Base-by-base conservation (phyloP, 495 filamentous ascomycete species). In the Pyrenula aspistea region DNA sequence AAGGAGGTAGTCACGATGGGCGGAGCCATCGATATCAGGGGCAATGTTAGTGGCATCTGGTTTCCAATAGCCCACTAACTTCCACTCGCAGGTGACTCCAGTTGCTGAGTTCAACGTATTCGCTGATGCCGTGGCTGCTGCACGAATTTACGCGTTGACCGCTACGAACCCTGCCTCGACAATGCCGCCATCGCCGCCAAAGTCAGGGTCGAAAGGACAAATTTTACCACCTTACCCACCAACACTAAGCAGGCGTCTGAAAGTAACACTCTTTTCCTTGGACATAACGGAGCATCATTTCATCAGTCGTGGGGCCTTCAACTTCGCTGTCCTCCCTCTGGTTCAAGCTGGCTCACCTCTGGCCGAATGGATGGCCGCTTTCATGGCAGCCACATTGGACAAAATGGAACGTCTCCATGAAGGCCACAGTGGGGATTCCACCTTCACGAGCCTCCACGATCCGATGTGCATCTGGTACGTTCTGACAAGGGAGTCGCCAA, bases 1-100 rank as follows among this genome's bases (percentile, higher is more conserved):
- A 95, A 94, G 66, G 87, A 95, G 65, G 82, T 99, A 1, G 83
- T 96, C 20, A 85, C 95, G n/a, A 99, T 99, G 93, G 93, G 92
- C 31, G 94, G 93, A 56, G 82, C 87, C n/a, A 79, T 97, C 50
- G 75, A 84, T 48, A 64, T 81, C 19, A 77, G 81, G 24, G 93
- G 93, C 54, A 99, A 99, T 71, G 81, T 83, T 66, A 63, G 71
- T 67, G 50, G 19, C n/a, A 72, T 81, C 57, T 42, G 49, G 10
- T 47, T 56, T n/a, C 20, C 22, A 2, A 52, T 48, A 12, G 22
- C 55, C 25, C 22, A 24, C 22, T 50, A 56, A 12, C 22, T 56
- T 60, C 22, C 61, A 31, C 36, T n/a, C 25, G 48, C 11, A 78
- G 75, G 77, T 79, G 22, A 91, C 88, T 0, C 89, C 89, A 0